phyloP scores from a whole-genome alignment of 2,329 filamentous ascomycete genomes.

The Pseudocercospora fuligena region DNA sequence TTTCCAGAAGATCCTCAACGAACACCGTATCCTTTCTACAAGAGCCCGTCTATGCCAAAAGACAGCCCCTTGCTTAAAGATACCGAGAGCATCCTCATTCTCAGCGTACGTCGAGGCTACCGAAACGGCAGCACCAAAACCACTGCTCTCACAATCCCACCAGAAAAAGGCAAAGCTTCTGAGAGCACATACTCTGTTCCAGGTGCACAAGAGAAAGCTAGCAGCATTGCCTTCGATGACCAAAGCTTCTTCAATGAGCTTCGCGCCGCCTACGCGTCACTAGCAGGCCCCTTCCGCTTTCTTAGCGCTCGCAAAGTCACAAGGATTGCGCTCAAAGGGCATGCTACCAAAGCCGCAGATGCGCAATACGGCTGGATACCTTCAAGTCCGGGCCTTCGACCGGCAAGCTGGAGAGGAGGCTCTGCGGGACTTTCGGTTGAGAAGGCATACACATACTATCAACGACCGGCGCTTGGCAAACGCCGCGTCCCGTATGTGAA shows the following conservation, averaged over 20 bases:
- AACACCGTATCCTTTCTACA: slow-evolving; percentile 40
- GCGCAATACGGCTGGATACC: slow-evolving; percentile 39
- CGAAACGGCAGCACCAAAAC: slow-evolving; percentile 30
- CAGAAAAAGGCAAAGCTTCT: slow-evolving; percentile 31
- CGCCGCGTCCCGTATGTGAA: slow-evolving; percentile 50
- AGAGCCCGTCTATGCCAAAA: slow-evolving; percentile 10
- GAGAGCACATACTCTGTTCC: background rate
- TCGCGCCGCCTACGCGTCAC: slow-evolving; percentile 32
- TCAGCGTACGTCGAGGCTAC: slow-evolving; percentile 39
- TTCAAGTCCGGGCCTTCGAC: slow-evolving; percentile 32
- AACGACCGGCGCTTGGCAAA: slow-evolving; percentile 40
- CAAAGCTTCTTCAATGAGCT: slow-evolving; percentile 40
- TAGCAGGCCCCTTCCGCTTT: slow-evolving; percentile 34
- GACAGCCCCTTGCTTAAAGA: slow-evolving; percentile 13
- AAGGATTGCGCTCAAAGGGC: slow-evolving; percentile 37
- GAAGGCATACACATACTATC: slow-evolving; percentile 44
- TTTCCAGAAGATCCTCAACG: slow-evolving; percentile 38
- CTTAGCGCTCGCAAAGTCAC: slow-evolving; percentile 41
- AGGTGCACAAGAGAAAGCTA: slow-evolving; percentile 26
- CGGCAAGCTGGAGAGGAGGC: background rate
- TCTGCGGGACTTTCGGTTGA: slow-evolving; percentile 39
- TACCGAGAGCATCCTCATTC: slow-evolving; percentile 38
- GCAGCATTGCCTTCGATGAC: slow-evolving; percentile 40
- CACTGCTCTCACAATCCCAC: slow-evolving; percentile 38
- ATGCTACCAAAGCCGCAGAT: slow-evolving; percentile 34